Conservation (phyloP, 352 stramenopile species). For the Phytophthora foliorum region DNA sequence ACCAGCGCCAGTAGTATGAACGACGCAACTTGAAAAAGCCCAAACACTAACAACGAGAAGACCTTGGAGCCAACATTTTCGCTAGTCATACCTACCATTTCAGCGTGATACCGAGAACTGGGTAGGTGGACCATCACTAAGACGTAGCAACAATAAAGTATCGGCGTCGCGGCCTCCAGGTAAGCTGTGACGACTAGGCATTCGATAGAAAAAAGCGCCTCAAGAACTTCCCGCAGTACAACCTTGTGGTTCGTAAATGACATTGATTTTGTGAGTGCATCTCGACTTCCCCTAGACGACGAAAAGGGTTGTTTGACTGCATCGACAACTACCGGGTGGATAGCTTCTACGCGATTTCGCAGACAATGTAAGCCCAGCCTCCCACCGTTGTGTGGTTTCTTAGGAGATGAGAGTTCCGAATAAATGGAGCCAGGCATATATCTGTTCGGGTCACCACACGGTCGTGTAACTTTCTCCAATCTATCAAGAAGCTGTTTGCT, state of each 20-base stretch:
- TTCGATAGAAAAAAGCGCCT: slow-evolving; percentile 37
- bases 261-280: background rate
- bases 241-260: background rate
- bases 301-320: background rate
- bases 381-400: background rate
- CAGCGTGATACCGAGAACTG: slow-evolving; percentile 19
- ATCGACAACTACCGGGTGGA: background rate
- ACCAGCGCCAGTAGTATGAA: slow-evolving; percentile 23
- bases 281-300: background rate
- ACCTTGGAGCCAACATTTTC: slow-evolving; percentile 7
- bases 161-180: slow-evolving; percentile 39
- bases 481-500: slow-evolving; percentile 7
- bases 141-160: slow-evolving; percentile 33
- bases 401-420: background rate
- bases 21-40: slow-evolving; percentile 28
- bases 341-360: background rate
- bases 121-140: slow-evolving; percentile 31
- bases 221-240: slow-evolving; percentile 8
- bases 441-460: no score
- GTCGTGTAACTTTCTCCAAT: slow-evolving; percentile 3
- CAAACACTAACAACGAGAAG: slow-evolving; percentile 27
- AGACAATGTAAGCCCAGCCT: background rate
- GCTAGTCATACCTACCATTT: slow-evolving; percentile 9
- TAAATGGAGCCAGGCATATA: no score
- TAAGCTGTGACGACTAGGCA: slow-evolving; percentile 44